Base-by-base conservation (phyloP, 2,329 filamentous ascomycete genomes). In the Hymenoscyphus occultus region DNA sequence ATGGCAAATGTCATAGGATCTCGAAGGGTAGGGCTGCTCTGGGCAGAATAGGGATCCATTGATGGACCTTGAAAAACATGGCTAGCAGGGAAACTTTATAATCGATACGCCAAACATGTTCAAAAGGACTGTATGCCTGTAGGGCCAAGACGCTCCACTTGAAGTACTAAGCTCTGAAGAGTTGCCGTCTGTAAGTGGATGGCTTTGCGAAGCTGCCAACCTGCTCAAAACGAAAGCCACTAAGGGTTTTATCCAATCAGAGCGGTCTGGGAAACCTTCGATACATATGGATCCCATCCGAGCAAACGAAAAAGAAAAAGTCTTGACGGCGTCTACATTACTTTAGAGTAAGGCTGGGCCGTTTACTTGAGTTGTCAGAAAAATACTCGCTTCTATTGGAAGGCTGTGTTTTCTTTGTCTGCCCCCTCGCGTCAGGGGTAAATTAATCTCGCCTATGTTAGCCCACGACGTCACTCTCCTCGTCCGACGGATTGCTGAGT, bases 21-120 rank as follows among this genome's bases (percentile, higher is more conserved):
- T 22, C 48, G 48, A 22, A 54, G 13, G 12, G 48, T 54, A 54
- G 48, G 48, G 48, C 48, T 54, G 48, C 48, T 54, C 48, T 54
- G 48, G 13, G 48, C 48, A 54, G 48, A 28, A 19, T 28, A 54
- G 19, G 48, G 19, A 28, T 22, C 48, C 48, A 54, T 54, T 54
- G 9, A 54, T 35, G 5, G 35, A 54, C 19, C 19, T 54, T 54
- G 9, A 9, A 54, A 54, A 54, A 14, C 19, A 54, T 28, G 48
- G 48, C 48, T 28, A 5, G 10, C 19, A 28, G 19, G 3, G 48
- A 54, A 28, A 22, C 48, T 54, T 54, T 54, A 54, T 54, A 54
- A 22, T 28, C 19, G 48, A 54, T 54, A 28, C 13, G 48, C 48
- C 48, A 19, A 5, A 19, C 48, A 13, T 54, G 22, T 28, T 54